Conservation (phyloP, 306 rosid species). For the Gleditsia sinensis region DNA sequence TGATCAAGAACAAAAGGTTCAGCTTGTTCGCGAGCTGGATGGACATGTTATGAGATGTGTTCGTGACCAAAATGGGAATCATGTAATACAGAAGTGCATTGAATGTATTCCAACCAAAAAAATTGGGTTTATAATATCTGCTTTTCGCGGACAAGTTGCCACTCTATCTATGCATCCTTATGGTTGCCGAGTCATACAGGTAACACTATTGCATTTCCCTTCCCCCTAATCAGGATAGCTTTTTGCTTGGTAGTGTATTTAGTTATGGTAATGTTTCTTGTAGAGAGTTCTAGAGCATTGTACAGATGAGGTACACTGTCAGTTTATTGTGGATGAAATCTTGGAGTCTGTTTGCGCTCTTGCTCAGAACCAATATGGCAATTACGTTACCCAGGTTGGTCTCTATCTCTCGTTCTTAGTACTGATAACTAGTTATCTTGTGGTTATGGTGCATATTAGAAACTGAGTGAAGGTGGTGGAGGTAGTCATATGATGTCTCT, state of each 20-base stretch:
- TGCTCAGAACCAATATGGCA: slow-evolving; percentile 69
- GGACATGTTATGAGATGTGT: slow-evolving; percentile 66
- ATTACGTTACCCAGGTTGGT: slow-evolving; percentile 70
- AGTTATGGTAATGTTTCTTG: slow-evolving; percentile 34
- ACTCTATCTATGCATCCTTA: slow-evolving; percentile 60
- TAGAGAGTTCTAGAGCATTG: slow-evolving; percentile 71
- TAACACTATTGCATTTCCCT: slow-evolving; percentile 29
- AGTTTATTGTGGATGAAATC: slow-evolving; percentile 68
- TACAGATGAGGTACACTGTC: slow-evolving; percentile 52
- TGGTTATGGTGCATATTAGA: not conserved
- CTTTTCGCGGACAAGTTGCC: slow-evolving; percentile 58
- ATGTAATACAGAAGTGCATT: slow-evolving; percentile 70
- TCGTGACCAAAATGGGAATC: slow-evolving; percentile 71
- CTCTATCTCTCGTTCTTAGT: not conserved
- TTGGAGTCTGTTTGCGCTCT: slow-evolving; percentile 61
- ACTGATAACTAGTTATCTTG: not conserved
- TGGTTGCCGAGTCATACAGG: slow-evolving; percentile 73
- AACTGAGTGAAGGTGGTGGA: not conserved
- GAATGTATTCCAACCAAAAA: slow-evolving; percentile 56
- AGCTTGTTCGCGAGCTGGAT: slow-evolving; percentile 63
- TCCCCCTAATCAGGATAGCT: not conserved
- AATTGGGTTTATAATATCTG: slow-evolving; percentile 56
- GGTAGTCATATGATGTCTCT: not conserved
- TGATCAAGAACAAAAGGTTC: slow-evolving; percentile 61
- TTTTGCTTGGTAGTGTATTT: slow-evolving; percentile 5